phyloP scores from a whole-genome alignment of 352 stramenopile species.

The Phytophthora parvispora region DNA sequence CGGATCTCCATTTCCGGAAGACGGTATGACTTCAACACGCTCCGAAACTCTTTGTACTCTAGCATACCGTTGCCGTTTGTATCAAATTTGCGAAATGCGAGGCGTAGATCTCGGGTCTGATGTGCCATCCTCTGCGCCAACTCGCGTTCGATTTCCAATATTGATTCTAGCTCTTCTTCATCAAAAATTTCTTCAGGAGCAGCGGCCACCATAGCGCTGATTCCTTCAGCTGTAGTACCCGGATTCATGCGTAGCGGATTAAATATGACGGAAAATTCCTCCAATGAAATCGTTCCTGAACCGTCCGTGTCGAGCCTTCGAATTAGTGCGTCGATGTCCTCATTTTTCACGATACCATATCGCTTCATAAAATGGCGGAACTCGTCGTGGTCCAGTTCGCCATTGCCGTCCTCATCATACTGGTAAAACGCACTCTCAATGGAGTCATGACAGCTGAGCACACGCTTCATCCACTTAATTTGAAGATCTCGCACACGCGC shows the following conservation, averaged over 20 bases:
- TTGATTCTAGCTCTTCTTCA: constrained; percentile 59
- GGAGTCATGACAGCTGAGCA: constrained; percentile 64
- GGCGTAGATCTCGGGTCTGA: constrained; percentile 62
- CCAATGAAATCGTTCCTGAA: constrained; percentile 63
- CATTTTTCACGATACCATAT: constrained; percentile 66
- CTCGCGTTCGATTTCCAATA: constrained; percentile 76
- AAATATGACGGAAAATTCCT: constrained; percentile 70
- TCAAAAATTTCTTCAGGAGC: constrained; percentile 44
- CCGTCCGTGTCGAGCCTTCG: constrained; percentile 55
- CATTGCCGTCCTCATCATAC: constrained; percentile 67
- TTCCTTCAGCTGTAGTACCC: constrained; percentile 5
- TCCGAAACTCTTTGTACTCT: constrained; percentile 80
- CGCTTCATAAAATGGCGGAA: constrained; percentile 78
- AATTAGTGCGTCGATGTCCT: constrained; percentile 65
- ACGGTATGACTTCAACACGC: constrained; percentile 68
- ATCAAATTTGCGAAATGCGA: constrained; percentile 78
- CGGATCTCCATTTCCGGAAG: constrained; percentile 74
- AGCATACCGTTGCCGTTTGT: constrained; percentile 70
- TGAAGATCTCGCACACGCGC: constrained; percentile 56
- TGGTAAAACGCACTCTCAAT: constrained; percentile 73
- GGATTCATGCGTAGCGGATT: constrained; percentile 48
- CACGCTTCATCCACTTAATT: constrained; percentile 73
- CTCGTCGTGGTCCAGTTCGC: constrained; percentile 65
- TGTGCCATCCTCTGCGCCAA: constrained; percentile 62
- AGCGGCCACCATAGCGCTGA: constrained; percentile 27